These are phyloP conservation scores for Backusella parvicylindrica DNA, from an alignment of 192 early-diverging fungal species.

Conservation along the genomic window DNA sequence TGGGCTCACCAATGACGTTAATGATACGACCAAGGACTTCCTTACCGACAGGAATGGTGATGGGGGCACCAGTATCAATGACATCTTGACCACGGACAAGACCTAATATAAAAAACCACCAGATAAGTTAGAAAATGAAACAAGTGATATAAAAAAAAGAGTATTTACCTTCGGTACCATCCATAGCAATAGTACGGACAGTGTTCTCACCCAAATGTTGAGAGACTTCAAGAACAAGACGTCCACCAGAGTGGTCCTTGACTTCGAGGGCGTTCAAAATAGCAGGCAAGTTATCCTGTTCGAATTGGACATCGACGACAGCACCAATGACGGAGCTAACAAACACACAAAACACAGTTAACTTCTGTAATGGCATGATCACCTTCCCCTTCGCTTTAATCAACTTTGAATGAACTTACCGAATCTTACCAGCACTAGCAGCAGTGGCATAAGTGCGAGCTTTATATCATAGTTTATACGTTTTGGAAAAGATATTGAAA, in stretches of 20 bases:
- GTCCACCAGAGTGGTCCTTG: constrained; percentile 68
- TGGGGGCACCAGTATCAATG: constrained; percentile 89
- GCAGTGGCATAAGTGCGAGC: constrained; percentile 63
- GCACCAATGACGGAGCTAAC: constrained; percentile 92
- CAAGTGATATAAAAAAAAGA: neutral
- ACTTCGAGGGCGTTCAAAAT: constrained; percentile 98
- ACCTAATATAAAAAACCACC: constrained; percentile 35
- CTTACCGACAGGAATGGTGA: constrained; percentile 89
- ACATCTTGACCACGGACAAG: constrained; percentile 95
- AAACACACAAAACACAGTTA: constrained; percentile 45
- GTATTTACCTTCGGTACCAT: constrained; percentile 78
- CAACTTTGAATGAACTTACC: constrained; percentile 3
- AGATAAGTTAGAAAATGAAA: neutral
- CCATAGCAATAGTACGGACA: constrained; percentile 99
- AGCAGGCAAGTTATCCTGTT: constrained; percentile 82
- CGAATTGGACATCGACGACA: constrained; percentile 98
- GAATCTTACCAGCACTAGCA: constrained; percentile 39
- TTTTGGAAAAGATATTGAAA: neutral
- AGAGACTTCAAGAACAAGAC: constrained; percentile 94
- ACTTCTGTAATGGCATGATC: neutral
- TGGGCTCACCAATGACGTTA: constrained; percentile 89
- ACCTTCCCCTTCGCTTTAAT: neutral
- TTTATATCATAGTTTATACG: neutral
- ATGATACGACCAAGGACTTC: constrained; percentile 97
- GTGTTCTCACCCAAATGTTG: constrained; percentile 99